Percentiles rank a stretch among this genome's conserved stretches.
These are phyloP conservation scores for Hysterangium stoloniferum DNA, from an alignment of 768 basidiomycete genomes.

Conservation along the genomic window DNA sequence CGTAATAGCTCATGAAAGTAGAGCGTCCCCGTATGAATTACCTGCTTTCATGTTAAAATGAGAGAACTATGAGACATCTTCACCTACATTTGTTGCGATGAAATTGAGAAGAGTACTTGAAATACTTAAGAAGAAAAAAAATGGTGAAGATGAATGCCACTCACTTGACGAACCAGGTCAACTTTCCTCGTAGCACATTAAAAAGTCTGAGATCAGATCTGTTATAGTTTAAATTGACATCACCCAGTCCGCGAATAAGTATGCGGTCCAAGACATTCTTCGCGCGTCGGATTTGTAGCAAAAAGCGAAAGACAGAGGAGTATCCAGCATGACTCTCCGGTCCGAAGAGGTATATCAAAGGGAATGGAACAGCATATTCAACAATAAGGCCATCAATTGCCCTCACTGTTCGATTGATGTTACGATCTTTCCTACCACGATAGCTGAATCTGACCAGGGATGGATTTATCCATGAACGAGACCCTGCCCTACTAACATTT, in stretches of 20 bases:
- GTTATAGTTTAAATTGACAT: constrained; percentile 2
- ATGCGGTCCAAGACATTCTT: constrained; percentile 66
- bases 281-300: constrained; percentile 67
- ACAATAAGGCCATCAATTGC: constrained; percentile 57
- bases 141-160: constrained; percentile 20
- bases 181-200: constrained; percentile 65
- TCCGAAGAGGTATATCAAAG: constrained; percentile 70
- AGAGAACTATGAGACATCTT: not conserved
- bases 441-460: constrained; percentile 69
- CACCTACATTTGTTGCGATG: constrained; percentile 62
- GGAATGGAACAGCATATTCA: constrained; percentile 81
- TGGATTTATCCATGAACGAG: constrained; percentile 48
- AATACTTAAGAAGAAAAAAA: not conserved
- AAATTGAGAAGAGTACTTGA: constrained; percentile 59
- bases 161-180: constrained; percentile 84
- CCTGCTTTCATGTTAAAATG: constrained; percentile 26
- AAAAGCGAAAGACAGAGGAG: constrained; percentile 58
- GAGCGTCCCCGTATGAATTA: constrained; percentile 55
- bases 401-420: constrained; percentile 47
- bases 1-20: constrained; percentile 51
- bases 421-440: constrained; percentile 40
- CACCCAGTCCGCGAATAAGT: constrained; percentile 47
- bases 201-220: constrained; percentile 53
- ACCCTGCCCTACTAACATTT: constrained; percentile 43
- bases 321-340: constrained; percentile 50